A percentile compares a stretch with the other conserved stretches of the same genome.
Evolutionary conservation across 225 moss, liverwort and hornwort genomes (phyloP).

Genomic region (Neckera pumila): DNA sequence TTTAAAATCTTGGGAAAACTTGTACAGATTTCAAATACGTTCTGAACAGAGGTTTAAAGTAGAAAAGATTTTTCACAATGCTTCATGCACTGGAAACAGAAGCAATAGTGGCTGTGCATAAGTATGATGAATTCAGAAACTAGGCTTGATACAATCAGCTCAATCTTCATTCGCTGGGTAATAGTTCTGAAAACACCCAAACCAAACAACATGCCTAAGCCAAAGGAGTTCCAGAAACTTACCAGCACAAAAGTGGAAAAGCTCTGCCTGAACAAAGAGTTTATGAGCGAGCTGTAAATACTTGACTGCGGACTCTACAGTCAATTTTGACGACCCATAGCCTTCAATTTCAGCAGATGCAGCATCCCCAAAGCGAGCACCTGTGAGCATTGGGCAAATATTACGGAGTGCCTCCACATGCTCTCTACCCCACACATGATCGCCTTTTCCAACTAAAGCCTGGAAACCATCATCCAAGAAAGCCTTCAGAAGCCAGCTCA

Average conservation of each 20-base stretch:
- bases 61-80: neutral
- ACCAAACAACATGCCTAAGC: neutral
- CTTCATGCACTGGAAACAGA: neutral
- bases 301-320: constrained; percentile 96
- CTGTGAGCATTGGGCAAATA: constrained; percentile 93
- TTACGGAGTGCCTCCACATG: constrained; percentile 72
- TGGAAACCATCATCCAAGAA: constrained; percentile 23
- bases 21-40: neutral
- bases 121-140: neutral
- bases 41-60: neutral
- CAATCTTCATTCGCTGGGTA: neutral
- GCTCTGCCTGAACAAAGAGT: constrained; percentile 85
- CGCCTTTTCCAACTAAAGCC: constrained; percentile 79
- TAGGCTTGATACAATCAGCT: neutral
- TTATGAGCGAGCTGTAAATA: constrained; percentile 93
- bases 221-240: constrained; percentile 3
- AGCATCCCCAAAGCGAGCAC: constrained; percentile 82
- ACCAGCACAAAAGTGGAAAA: constrained; percentile 92
- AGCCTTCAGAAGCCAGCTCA: neutral
- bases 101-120: neutral
- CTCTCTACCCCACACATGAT: constrained; percentile 86
- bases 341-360: constrained; percentile 96
- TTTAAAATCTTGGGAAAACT: neutral
- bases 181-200: neutral
- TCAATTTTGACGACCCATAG: constrained; percentile 90